Base-by-base conservation (phyloP, 2,329 filamentous ascomycete species). In the Fonsecaea pedrosoi region DNA sequence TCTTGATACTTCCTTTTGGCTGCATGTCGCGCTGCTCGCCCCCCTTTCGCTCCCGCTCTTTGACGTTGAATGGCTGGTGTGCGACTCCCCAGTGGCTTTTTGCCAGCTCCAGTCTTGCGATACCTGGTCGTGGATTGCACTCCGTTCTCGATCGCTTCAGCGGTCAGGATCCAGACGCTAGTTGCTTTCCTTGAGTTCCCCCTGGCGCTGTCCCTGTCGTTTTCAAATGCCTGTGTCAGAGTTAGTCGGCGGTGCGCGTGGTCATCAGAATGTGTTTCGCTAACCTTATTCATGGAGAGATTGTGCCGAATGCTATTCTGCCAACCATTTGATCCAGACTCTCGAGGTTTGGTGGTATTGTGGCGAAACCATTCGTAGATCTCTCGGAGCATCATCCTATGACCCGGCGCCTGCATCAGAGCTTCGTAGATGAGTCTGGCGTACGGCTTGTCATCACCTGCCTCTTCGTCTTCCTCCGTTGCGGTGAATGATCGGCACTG, bases 241-340 rank as follows among this genome's bases (percentile, higher is more conserved):
- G 53, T 69, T 35, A 62, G 59, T 25, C 13, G 18, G 45, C 66
- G 57, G 55, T 21, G 18, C 10, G 34, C n/a, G 32, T 18, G 37
- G 12, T 34, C 35, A 34, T 21, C 32, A 53, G 32, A 37, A 55
- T 25, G 13, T 18, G 66, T 10, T 9, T 38, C 35, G 83, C 88
- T 80, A 87, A 97, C 94, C 68, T 86, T 85, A 74, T 98, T 98
- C 94, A 98, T 97, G 56, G 92, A 97, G 7, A 98, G 82, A 73
- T 98, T 98, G 78, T 98, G 94, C 1, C 94, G 87, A 71, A 98
- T 96, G 76, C 92, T 96, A 78, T 97, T 98, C 79, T 94, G 91
- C 94, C 94, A 98, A 9, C 94, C 94, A 73, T 89, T 90, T 12
- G 79, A 81, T 7, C 83, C 84, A 18, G 79, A 76, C 54, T 85